Base-by-base conservation (phyloP, 129 eudicot genomes). In the Smallanthus sonchifolius region DNA sequence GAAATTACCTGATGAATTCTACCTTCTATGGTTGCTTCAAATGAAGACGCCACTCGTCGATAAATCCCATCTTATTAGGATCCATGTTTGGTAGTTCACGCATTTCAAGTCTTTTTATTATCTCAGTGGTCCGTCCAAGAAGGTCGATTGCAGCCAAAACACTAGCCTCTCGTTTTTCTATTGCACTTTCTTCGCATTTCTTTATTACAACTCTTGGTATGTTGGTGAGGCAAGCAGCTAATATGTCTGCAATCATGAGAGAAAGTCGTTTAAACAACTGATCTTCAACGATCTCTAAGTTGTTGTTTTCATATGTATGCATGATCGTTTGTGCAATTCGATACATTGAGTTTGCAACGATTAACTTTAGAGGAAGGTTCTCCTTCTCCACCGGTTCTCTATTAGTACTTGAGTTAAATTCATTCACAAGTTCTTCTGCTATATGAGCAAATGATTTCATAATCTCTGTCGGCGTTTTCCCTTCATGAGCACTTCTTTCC, bases 221-320 rank as follows among this genome's bases (percentile, higher is more conserved):
- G 55, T 67, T 67, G 55, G 72, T 67, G 39, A 67, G n/a, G 56
- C 72, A 67, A 42, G 72, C 72, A 24, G 38, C 48, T 6, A 67
- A 9, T 67, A 67, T 67, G 11, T 67, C 40, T 24, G 72, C 72
- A 67, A 67, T 44, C 72, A 67, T 67, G 57, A 16, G 7, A 24
- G 36, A 17, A 13, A 67, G 15, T 2, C n/a, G 39, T 20, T 39
- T 1, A 67, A 67, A 67, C 57, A 67, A 43, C 11, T 67, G 11
- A 2, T 67, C 16, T 40, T 9, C 44, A 42, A 0, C 19, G 19
- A 66, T 40, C 52, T 20, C 49, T 1, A 37, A 9, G 44, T 17
- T 4, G 10, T 19, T 42, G 35, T 52, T 8, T 19, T 40, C 15
- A 13, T 42, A 43, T 0, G 4, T 20, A 7, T 3, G 57, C 24